phyloP scores from a whole-genome alignment of 257 asterid genomes.

The Knoxia roxburghii region DNA sequence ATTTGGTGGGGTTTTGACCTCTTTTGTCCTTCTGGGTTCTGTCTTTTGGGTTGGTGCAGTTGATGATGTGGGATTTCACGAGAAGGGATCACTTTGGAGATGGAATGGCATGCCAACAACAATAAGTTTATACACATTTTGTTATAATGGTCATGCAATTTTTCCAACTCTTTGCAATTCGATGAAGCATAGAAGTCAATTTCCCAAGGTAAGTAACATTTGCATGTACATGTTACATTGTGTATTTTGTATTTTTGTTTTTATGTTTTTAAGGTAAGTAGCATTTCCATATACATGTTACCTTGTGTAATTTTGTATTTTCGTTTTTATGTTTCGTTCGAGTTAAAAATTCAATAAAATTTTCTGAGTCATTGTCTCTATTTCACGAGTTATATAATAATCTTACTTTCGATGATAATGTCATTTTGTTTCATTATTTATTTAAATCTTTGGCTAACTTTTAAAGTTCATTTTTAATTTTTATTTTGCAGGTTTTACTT shows the following conservation, averaged over 20 bases:
- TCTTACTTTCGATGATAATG: too few relatives aligned
- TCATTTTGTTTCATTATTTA: too few relatives aligned
- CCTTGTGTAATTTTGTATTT: too few relatives aligned
- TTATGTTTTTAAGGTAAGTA: too few relatives aligned
- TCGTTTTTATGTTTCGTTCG: too few relatives aligned
- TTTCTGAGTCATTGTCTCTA: too few relatives aligned
- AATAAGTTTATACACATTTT: slow-evolving; percentile 43
- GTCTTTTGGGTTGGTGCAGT: slow-evolving; percentile 43
- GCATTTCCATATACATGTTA: too few relatives aligned
- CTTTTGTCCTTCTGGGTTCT: slow-evolving; percentile 22
- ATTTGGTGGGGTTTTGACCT: slow-evolving; percentile 41
- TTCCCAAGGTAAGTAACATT: slow-evolving; percentile 22
- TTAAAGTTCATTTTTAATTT: background rate
- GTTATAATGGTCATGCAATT: slow-evolving; percentile 52
- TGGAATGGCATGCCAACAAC: slow-evolving; percentile 38
- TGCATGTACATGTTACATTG: too few relatives aligned
- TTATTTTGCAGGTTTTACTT: slow-evolving; percentile 33
- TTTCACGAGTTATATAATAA: too few relatives aligned
- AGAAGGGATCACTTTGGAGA: slow-evolving; percentile 34
- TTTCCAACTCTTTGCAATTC: slow-evolving; percentile 46
- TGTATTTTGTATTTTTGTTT: too few relatives aligned
- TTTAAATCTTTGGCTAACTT: too few relatives aligned
- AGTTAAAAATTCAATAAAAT: too few relatives aligned
- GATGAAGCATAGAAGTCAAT: slow-evolving; percentile 38
- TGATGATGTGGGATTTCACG: slow-evolving; percentile 41